phyloP scores from a whole-genome alignment of 2,329 filamentous ascomycete species.

The Apiospora arundinis region DNA sequence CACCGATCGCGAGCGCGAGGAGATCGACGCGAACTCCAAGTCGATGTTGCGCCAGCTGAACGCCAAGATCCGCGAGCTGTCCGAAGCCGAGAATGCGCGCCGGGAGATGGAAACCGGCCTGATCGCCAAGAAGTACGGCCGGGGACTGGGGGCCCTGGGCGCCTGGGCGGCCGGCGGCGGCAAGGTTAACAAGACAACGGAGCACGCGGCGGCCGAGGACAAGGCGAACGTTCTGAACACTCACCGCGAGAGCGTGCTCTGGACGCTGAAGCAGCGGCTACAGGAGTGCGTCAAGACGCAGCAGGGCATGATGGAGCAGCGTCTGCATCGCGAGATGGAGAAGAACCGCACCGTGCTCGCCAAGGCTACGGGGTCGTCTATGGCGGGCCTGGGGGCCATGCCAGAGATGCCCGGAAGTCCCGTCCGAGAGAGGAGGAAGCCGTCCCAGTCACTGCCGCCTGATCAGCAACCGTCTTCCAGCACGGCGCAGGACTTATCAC shows the following conservation, averaged over 20 bases:
- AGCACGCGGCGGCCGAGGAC: constrained; percentile 77
- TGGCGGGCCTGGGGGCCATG: constrained; percentile 26
- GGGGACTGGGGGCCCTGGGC: constrained; percentile 68
- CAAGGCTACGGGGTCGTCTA: constrained; percentile 58
- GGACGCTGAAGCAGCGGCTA: constrained; percentile 77
- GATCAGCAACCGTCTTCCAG: constrained; percentile 34
- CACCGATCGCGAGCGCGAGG: constrained; percentile 82
- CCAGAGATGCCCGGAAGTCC: constrained; percentile 30
- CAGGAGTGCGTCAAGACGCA: constrained; percentile 81
- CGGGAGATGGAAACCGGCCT: constrained; percentile 76
- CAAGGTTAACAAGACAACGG: constrained; percentile 58
- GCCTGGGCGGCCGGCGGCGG: constrained; percentile 72
- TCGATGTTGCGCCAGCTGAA: constrained; percentile 85
- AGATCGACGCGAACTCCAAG: constrained; percentile 87
- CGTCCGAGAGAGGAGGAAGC: constrained; percentile 28
- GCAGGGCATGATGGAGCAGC: constrained; percentile 90
- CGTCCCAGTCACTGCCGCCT: constrained; percentile 32
- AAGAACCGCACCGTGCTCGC: constrained; percentile 87
- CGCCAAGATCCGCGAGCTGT: constrained; percentile 77
- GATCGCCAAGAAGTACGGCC: constrained; percentile 72
- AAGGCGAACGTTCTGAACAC: constrained; percentile 68
- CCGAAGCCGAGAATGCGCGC: constrained; percentile 82
- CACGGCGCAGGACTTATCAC: constrained; percentile 64
- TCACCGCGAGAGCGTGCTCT: constrained; percentile 83
- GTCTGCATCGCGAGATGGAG: constrained; percentile 84